Evolutionary conservation across 2,329 filamentous ascomycete genomes (phyloP), one percentile per base, ranked within the genome.

Genomic region (Rachicladosporium sp.): DNA sequence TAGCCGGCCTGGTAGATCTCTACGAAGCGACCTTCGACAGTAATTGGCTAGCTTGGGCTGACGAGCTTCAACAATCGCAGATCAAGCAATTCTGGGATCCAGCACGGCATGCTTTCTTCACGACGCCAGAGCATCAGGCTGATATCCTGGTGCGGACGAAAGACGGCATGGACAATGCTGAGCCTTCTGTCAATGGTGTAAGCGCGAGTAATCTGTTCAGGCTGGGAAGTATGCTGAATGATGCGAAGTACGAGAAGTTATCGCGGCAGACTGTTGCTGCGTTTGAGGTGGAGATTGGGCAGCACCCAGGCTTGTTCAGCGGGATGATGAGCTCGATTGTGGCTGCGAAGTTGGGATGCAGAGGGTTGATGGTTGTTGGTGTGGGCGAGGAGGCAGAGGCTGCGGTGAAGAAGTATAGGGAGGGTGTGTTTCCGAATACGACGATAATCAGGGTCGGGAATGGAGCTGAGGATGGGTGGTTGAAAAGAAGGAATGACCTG

Each of bases 231-330:
- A 59, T 93, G 2, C 68, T 93, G 0, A 73, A 76, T 35, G 77
- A 85, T 46, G 64, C 76, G 2, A 59, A 61, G 2, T 88, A 85
- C 53, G 70, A 69, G 0, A 65, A 67, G 37, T 69, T 78, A 37
- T 87, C 86, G 0, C 72, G 74, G 37, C 74, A 82, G 48, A 91
- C 86, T 0, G 76, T 88, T 45, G 76, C 78, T 43, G 85, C 87
- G 0, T 98, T 98, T 50, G 85, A 93, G 50, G 80, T 83, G 0
- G 91, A 98, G 63, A 78, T 94, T 50, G 69, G 93, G 54, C 87
- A 96, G 59, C 87, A 96, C 52, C 87, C 91, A 0, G 93, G 91
- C 69, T 70, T 96, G 2, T 96, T 93, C 62, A 80, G 84, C 0
- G 82, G 82, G 3, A 69, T 96, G 50, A 70, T 96, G 51, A 74